Conservation (phyloP, 2,329 filamentous ascomycete species). For the Fusarium concolor region DNA sequence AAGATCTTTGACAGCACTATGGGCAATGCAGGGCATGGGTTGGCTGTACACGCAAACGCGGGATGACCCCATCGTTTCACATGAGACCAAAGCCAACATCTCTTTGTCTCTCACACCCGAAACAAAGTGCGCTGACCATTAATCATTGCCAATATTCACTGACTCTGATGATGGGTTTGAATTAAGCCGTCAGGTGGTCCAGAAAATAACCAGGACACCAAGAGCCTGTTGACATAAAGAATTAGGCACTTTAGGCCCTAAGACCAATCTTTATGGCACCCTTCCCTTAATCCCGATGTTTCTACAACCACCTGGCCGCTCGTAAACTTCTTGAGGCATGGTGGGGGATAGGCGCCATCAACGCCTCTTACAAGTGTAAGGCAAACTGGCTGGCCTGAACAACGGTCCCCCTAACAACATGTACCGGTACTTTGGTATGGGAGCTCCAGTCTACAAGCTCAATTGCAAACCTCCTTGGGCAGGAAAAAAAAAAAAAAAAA, state of each 20-base stretch:
- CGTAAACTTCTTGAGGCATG: slow-evolving; percentile 33
- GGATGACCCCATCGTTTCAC: slow-evolving; percentile 27
- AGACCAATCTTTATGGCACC: too few relatives aligned
- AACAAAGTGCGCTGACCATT: slow-evolving; percentile 20
- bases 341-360: slow-evolving; percentile 28
- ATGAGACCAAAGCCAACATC: slow-evolving; percentile 3
- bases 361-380: slow-evolving; percentile 23
- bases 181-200: slow-evolving; percentile 23
- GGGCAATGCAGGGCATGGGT: slow-evolving; percentile 17
- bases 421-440: slow-evolving; percentile 32
- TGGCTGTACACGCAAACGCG: slow-evolving; percentile 4
- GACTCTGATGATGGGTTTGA: slow-evolving; percentile 5
- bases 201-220: too few relatives aligned
- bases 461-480: slow-evolving; percentile 28
- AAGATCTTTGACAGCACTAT: slow-evolving; percentile 34
- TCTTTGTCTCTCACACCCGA: slow-evolving; percentile 24
- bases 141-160: background rate
- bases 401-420: slow-evolving; percentile 21
- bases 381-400: slow-evolving; percentile 10
- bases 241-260: too few relatives aligned
- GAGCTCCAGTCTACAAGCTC: slow-evolving; percentile 38
- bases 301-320: too few relatives aligned
- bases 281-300: too few relatives aligned
- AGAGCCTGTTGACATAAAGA: too few relatives aligned
- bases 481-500: slow-evolving; percentile 27